Base-by-base conservation (phyloP, 78 protist genomes). In the Speleostelium caveatum region DNA sequence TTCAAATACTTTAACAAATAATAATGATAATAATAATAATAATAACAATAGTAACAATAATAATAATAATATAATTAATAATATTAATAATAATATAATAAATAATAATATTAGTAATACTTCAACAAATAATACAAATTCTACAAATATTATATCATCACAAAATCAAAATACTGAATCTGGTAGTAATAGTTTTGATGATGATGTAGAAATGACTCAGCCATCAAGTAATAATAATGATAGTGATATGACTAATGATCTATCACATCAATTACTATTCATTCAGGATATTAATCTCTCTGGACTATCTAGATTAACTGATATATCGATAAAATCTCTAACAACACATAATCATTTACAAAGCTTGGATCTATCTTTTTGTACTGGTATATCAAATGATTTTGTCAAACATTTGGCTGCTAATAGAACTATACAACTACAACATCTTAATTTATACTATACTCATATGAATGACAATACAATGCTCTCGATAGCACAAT, bases 381-480 rank as follows among this genome's bases (percentile, higher is more conserved):
- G 83, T 74, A 74, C 71, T 10, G 83, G 68, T 58, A 38, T 74
- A 58, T 53, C 66, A 36, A 38, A 21, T 38, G 66, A 74, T 22
- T 58, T 58, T 33, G 26, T 74, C 22, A 58, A 58, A 39, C 69
- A 53, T 38, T 39, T 59, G 0, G 3, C 21, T 36, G 26, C 22
- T 2, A 41, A 33, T 39, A 75, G 55, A 41, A 28, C 1, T 6
- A 67, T 65, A 32, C 89, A 56, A 56, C n/a, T 80, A 38, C 33
- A 38, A 51, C 56, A 60, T 0, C 30, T 80, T 45, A 80, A 80
- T 56, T 53, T 80, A 5, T 80, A 56, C 77, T 59, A 53, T 26
- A 80, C 77, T 69, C 51, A 60, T 30, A 71, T 60, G 5, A 80
- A 65, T 72, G 89, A 80, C 36, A 35, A 49, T 12, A 60, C 89